A percentile compares a stretch with the other conserved stretches of the same genome.
Evolutionary conservation across 129 eudicot genomes (phyloP).

Genomic region (Erigeron canadensis): DNA sequence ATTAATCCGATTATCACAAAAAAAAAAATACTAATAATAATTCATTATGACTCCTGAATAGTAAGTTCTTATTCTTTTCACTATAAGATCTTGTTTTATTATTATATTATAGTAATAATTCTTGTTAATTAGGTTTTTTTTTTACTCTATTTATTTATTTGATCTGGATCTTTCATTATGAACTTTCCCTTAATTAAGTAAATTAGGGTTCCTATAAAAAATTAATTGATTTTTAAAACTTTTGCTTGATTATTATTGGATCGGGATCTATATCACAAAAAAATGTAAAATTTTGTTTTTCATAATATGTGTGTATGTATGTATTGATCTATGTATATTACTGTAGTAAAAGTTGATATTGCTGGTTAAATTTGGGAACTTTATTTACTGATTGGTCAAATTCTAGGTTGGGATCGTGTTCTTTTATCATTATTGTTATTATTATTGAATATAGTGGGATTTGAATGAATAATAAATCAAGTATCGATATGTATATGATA

Average conservation of each 20-base stretch:
- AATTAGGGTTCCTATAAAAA: constrained; percentile 13
- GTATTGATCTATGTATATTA: too few relatives aligned
- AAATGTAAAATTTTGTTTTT: too few relatives aligned
- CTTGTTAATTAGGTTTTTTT: background rate
- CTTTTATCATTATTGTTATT: too few relatives aligned
- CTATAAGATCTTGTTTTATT: background rate
- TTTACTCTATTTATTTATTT: constrained; percentile 15
- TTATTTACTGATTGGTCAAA: too few relatives aligned
- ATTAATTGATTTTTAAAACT: background rate
- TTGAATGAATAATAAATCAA: too few relatives aligned
- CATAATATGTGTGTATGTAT: too few relatives aligned
- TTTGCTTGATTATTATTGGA: constrained; percentile 15
- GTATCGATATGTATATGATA: too few relatives aligned
- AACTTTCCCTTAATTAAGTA: background rate
- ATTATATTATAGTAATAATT: background rate
- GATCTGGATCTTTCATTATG: constrained; percentile 12
- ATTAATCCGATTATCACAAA: constrained; percentile 10
- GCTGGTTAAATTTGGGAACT: too few relatives aligned
- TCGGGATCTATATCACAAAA: background rate
- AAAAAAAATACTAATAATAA: too few relatives aligned
- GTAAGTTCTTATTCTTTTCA: constrained; percentile 33
- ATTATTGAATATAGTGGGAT: too few relatives aligned
- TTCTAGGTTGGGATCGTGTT: too few relatives aligned
- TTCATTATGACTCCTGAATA: constrained; percentile 38
- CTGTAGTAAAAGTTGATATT: too few relatives aligned